These are phyloP conservation scores for Angomonas desouzai DNA, from an alignment of 208 protist species.

Conservation along the genomic window DNA sequence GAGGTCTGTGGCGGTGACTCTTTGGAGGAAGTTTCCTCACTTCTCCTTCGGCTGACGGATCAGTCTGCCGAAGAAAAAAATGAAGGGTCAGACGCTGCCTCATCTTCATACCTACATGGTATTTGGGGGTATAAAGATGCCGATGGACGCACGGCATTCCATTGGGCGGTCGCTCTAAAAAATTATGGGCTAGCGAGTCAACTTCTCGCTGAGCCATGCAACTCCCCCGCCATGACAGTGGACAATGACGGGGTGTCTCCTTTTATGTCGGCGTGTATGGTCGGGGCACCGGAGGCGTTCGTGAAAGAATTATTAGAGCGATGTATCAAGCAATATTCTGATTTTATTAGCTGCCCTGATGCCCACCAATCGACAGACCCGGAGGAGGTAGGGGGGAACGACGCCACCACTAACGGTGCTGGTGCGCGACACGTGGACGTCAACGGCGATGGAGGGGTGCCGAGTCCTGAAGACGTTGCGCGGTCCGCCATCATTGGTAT, in stretches of 20 bases:
- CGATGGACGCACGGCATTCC: constrained; percentile 85
- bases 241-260: constrained; percentile 72
- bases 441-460: neutral
- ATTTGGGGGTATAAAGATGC: constrained; percentile 74
- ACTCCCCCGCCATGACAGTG: constrained; percentile 57
- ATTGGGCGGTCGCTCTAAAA: constrained; percentile 81
- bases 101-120: constrained; percentile 26
- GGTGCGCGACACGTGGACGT: neutral
- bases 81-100: neutral
- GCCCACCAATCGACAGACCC: constrained; percentile 5
- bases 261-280: constrained; percentile 74
- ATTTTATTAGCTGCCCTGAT: constrained; percentile 14
- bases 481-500: constrained; percentile 31
- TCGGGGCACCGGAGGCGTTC: constrained; percentile 61
- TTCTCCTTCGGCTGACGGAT: constrained; percentile 31
- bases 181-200: constrained; percentile 64
- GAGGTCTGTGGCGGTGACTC: constrained; percentile 62
- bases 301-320: constrained; percentile 45
- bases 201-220: constrained; percentile 56
- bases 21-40: constrained; percentile 40
- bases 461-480: neutral
- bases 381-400: constrained; percentile 9
- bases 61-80: constrained; percentile 7
- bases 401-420: neutral
- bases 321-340: constrained; percentile 28